Conservation (phyloP, 2,329 filamentous ascomycete genomes). For the Penicillium fuscoglaucum region DNA sequence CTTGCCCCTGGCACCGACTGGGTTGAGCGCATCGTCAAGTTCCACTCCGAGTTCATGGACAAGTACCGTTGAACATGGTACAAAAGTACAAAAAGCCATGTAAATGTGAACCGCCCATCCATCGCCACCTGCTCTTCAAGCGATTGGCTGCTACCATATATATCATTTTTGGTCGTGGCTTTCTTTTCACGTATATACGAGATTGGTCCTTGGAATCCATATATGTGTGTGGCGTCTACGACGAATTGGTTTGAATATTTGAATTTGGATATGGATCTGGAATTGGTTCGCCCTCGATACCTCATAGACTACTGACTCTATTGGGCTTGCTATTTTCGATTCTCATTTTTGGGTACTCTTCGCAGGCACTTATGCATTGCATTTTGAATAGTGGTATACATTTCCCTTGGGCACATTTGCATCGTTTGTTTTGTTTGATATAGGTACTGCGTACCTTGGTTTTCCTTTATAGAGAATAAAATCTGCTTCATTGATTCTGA, state of each 20-base stretch:
- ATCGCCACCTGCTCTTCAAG: not conserved
- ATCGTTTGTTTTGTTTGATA: not conserved
- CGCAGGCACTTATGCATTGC: not conserved
- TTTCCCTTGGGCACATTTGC: not conserved
- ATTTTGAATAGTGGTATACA: not conserved
- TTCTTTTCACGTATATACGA: not conserved
- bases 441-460: not conserved
- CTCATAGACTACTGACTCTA: constrained; percentile 15
- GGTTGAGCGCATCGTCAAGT: constrained; percentile 82
- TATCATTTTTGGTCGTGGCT: not conserved
- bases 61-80: constrained; percentile 56
- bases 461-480: not conserved
- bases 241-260: constrained; percentile 1
- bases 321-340: constrained; percentile 4
- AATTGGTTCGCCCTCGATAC: constrained; percentile 3
- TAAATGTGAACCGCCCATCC: not conserved
- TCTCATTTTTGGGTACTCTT: not conserved
- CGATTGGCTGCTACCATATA: not conserved
- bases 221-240: not conserved
- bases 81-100: constrained; percentile 1
- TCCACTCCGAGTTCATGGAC: constrained; percentile 88
- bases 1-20: constrained; percentile 94
- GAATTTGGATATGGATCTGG: constrained; percentile 3
- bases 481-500: not conserved
- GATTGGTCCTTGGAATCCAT: not conserved